Evolutionary conservation across 129 eudicot genomes (phyloP), one percentile per base, ranked within the genome.

Genomic region (Scalesia atractyloides): DNA sequence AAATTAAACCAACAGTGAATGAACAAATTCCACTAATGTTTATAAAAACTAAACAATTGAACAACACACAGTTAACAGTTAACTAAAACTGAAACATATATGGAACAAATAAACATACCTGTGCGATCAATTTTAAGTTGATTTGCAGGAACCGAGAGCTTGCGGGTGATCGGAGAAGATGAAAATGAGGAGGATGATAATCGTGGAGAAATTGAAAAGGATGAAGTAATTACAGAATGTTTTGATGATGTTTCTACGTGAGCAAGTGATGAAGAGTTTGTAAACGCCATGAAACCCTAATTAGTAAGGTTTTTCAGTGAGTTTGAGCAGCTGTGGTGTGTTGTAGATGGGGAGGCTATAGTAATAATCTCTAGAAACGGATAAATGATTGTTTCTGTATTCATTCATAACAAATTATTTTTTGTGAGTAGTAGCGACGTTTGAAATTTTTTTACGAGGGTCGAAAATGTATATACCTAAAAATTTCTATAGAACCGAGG

Each of bases 251-350:
- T 20, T 69, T 68, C 69, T 9, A 73, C 2, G 34, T 44, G 67
- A 46, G 72, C 56, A 61, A 61, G 8, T 50, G 81, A 76, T 60
- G 73, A 68, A 61, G 52, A 77, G 37, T 9, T 69, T 61, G 81
- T 54, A 30, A 77, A 51, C 57, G 81, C 76, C 81, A 77, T 76
- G 57, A 61, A 77, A 69, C 76, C 82, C 76, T 76, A 76, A 44
- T 6, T 36, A 33, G 63, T 44, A 24, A 66, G 18, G 66, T 26
- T 75, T 19, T 15, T 56, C 44, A 54, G 57, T 39, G 57, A 50
- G 64, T 11, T 11, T 15, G 65, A 62, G 66, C 8, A 70, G 39
- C 49, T 39, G 39, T 9, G 44, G 44, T 39, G 69, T 44, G 49
- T 17, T 18, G 37, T 14, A 63, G 39, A 5, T 64, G 18, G 66